These are phyloP conservation scores for Amanita pallidorosea DNA, from an alignment of 768 basidiomycete genomes.

Conservation along the genomic window DNA sequence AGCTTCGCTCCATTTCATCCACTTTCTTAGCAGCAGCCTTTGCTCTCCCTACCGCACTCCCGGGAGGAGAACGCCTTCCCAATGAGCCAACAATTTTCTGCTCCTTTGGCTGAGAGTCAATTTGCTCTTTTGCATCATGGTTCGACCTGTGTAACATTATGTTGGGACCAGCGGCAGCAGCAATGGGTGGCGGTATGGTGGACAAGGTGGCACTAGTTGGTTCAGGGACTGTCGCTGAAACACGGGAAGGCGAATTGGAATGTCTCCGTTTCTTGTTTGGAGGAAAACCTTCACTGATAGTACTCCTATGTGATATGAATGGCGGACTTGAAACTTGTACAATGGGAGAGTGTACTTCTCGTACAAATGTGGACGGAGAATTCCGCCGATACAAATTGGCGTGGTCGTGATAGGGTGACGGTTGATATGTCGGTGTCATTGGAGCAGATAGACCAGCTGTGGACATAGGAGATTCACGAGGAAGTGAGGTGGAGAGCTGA, in stretches of 20 bases:
- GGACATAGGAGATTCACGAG: not conserved
- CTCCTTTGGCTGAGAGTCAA: slow-evolving; percentile 4
- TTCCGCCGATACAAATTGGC: not conserved
- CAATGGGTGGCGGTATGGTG: slow-evolving; percentile 7
- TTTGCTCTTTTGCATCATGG: not conserved
- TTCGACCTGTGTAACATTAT: slow-evolving; percentile 1
- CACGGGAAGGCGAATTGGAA: slow-evolving; percentile 3
- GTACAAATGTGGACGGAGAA: not conserved
- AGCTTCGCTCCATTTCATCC: slow-evolving; percentile 17
- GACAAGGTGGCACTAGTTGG: slow-evolving; percentile 1
- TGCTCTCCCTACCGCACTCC: slow-evolving; percentile 34
- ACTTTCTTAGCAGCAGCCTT: slow-evolving; percentile 36
- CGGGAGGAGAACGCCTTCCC: slow-evolving; percentile 36
- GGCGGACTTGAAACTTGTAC: not conserved
- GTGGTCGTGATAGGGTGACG: not conserved
- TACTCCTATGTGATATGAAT: not conserved
- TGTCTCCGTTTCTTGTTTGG: slow-evolving; percentile 5
- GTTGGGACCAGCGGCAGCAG: slow-evolving; percentile 7
- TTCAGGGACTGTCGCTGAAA: not conserved
- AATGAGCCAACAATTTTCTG: slow-evolving; percentile 19
- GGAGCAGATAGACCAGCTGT: not conserved
- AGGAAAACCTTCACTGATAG: not conserved
- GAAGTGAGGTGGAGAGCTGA: not conserved
- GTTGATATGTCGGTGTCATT: not conserved
- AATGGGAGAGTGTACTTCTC: slow-evolving; percentile 1